Percentiles rank a stretch among this genome's conserved stretches.
These are phyloP conservation scores for Xylaria venustula DNA, from an alignment of 495 filamentous ascomycete species.

Conservation along the genomic window DNA sequence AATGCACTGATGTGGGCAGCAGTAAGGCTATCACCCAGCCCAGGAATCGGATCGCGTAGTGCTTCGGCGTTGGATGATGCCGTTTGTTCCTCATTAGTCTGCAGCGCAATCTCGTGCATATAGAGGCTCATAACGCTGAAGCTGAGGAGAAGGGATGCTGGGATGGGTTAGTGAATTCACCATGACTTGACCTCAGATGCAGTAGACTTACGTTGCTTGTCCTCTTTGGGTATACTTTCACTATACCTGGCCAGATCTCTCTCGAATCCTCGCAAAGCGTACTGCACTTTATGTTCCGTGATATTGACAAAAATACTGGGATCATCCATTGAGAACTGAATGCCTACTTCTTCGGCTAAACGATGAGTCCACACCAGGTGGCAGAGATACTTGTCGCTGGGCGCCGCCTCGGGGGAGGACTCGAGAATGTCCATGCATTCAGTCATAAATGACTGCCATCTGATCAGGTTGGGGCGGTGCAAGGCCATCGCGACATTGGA, in stretches of 20 bases:
- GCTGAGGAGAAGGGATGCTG: constrained; percentile 57
- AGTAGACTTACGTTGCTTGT: constrained; percentile 41
- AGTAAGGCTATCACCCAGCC: constrained; percentile 47
- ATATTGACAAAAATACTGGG: constrained; percentile 61
- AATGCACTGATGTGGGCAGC: constrained; percentile 69
- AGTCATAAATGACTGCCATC: constrained; percentile 81
- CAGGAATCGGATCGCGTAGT: constrained; percentile 38
- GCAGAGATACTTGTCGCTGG: constrained; percentile 69
- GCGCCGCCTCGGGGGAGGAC: constrained; percentile 64
- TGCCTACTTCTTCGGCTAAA: constrained; percentile 77
- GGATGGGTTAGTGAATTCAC: background rate
- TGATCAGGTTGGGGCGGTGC: constrained; percentile 75
- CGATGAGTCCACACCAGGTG: constrained; percentile 76
- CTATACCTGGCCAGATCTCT: constrained; percentile 71
- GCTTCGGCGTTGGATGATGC: constrained; percentile 44
- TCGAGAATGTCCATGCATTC: constrained; percentile 78
- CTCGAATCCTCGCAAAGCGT: constrained; percentile 73
- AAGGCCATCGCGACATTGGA: constrained; percentile 73
- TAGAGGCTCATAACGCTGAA: constrained; percentile 72
- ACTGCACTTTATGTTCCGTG: constrained; percentile 69
- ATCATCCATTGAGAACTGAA: constrained; percentile 77
- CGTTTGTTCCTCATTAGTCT: constrained; percentile 61
- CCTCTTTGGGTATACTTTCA: constrained; percentile 48
- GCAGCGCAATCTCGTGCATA: constrained; percentile 82
- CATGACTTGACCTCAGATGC: background rate